A percentile compares a stretch with the other conserved stretches of the same genome.
These are phyloP conservation scores for Trichoderma erinaceum DNA, from an alignment of 495 filamentous ascomycete genomes.

Conservation along the genomic window DNA sequence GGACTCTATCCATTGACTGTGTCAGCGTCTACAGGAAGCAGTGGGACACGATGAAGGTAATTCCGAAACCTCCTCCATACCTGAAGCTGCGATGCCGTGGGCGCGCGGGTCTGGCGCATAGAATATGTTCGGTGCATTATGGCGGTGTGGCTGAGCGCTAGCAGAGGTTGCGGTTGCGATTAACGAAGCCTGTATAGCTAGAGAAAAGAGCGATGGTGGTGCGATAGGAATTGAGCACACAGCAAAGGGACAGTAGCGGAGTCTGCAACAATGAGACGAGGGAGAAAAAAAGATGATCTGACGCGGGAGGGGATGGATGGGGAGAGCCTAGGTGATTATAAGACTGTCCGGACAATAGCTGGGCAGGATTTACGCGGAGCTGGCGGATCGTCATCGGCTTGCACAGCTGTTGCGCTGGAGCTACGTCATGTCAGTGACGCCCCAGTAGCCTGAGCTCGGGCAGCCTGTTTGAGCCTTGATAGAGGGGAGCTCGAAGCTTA, in stretches of 20 bases:
- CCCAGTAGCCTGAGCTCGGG: neutral
- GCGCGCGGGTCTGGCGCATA: conserved; percentile 92
- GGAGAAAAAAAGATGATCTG: neutral
- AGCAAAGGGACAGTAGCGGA: neutral
- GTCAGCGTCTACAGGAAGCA: neutral
- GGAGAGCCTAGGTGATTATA: conserved; percentile 6
- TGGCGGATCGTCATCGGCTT: conserved; percentile 13
- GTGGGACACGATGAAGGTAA: neutral
- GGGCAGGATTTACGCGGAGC: neutral
- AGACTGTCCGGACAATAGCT: neutral
- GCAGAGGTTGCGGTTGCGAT: neutral
- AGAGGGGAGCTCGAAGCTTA: neutral
- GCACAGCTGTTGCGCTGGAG: conserved; percentile 10
- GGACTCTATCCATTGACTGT: conserved; percentile 63
- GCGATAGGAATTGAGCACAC: neutral
- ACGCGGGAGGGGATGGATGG: conserved; percentile 12
- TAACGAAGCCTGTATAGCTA: neutral
- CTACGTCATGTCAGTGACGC: conserved; percentile 15
- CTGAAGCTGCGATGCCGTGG: conserved; percentile 59
- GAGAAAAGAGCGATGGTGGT: neutral
- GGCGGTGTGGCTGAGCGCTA: conserved; percentile 15
- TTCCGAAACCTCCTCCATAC: conserved; percentile 23
- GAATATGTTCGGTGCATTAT: conserved; percentile 97
- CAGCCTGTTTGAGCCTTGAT: conserved; percentile 1
- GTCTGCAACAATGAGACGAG: neutral